Evolutionary conservation across 148 eudicot genomes (phyloP), one percentile per base, ranked within the genome.

Genomic region (Silene conica): DNA sequence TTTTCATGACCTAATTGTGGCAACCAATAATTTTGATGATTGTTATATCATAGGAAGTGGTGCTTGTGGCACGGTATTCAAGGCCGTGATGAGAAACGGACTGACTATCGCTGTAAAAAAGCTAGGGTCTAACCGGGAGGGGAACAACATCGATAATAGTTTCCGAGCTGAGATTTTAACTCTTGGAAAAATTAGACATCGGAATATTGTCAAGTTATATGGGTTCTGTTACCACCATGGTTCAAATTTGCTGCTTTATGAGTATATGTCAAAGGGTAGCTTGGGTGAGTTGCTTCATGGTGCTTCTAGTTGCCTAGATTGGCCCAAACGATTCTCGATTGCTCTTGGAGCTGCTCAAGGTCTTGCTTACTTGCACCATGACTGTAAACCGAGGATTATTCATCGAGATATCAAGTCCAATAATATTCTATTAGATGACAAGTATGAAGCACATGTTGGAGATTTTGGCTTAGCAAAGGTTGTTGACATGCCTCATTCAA

Each of bases 401-500:
- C 99, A 95, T 63, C 90, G 99, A 25, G 99, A 95, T 68, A 92
- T 95, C 23, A 95, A 95, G 77, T 92, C 99, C 12, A 95, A 92
- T 50, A 95, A 95, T 77, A 95, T 95, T 71, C 74, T 95, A 69
- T 86, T 95, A 16, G 99, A 92, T 77, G 92, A 87, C 62, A 88
- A 92, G 76, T 90, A 86, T 81, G 99, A 95, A 84, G 99, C 99
- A 21, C 99, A 90, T 81, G 99, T 95, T 48, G 99, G 99, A 69
- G 99, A 95, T 84, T 95, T 95, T 83, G 99, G 99, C 69, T 80
- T 95, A 77, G 99, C 99, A 0, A 95, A 95, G 88, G 96, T 95
- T 73, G 86, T 95, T 76, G 99, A 95, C 71, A 92, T 95, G 99
- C 97, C 99, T 57, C 90, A 92, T 13, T 86, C 96, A 18, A 95